phyloP scores from a whole-genome alignment of 495 filamentous ascomycete genomes.

The Aspergillus sparsus region DNA sequence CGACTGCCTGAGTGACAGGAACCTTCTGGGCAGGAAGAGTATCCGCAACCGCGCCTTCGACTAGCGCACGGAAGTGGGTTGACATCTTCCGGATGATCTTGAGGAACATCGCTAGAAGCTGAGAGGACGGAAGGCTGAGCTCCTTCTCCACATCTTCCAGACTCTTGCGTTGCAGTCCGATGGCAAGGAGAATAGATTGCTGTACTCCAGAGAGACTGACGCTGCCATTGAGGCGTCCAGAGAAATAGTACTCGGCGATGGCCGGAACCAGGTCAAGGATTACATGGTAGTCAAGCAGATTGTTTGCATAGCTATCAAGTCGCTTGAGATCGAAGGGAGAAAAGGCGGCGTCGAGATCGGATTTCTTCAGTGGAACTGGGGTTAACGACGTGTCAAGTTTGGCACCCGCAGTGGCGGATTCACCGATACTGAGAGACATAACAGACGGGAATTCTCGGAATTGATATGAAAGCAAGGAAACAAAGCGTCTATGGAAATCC shows the following conservation, averaged over 20 bases:
- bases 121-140: conserved; percentile 67
- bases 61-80: conserved; percentile 68
- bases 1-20: conserved; percentile 52
- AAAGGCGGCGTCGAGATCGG: conserved; percentile 69
- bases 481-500: conserved; percentile 91
- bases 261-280: conserved; percentile 89
- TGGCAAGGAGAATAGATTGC: conserved; percentile 78
- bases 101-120: conserved; percentile 94
- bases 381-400: conserved; percentile 54
- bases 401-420: conserved; percentile 76
- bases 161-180: conserved; percentile 86
- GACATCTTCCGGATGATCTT: conserved; percentile 90
- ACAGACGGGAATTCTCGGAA: conserved; percentile 84
- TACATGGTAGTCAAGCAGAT: conserved; percentile 96
- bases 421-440: conserved; percentile 83
- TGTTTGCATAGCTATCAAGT: conserved; percentile 91
- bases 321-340: conserved; percentile 94
- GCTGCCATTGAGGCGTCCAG: conserved; percentile 62
- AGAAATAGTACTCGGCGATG: conserved; percentile 80
- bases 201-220: conserved; percentile 78
- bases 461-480: conserved; percentile 84
- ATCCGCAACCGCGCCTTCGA: conserved; percentile 71
- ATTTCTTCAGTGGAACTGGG: conserved; percentile 60
- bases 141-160: conserved; percentile 82
- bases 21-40: conserved; percentile 61